phyloP scores from a whole-genome alignment of 2,329 filamentous ascomycete species.

The Ascochyta lentis region DNA sequence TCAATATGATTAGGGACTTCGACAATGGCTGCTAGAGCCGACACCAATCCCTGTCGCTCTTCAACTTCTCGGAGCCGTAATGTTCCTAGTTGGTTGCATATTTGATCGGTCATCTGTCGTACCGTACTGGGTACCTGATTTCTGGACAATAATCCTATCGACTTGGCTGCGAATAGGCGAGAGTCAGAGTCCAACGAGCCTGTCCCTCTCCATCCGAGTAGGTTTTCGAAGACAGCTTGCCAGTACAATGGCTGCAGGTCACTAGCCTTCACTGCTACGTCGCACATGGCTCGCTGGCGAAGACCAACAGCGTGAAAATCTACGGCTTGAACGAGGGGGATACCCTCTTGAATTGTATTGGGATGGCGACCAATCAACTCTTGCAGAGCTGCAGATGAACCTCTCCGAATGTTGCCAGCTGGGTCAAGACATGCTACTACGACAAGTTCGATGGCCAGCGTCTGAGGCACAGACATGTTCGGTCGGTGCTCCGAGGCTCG shows the following conservation, averaged over 20 bases:
- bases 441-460: constrained; percentile 81
- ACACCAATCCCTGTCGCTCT: constrained; percentile 71
- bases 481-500: constrained; percentile 53
- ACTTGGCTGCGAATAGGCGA: constrained; percentile 72
- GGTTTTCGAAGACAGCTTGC: constrained; percentile 69
- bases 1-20: constrained; percentile 5
- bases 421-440: constrained; percentile 85
- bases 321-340: constrained; percentile 83
- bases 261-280: constrained; percentile 75
- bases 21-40: constrained; percentile 55
- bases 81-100: constrained; percentile 55
- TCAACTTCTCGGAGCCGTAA: constrained; percentile 68
- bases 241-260: constrained; percentile 70
- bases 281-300: constrained; percentile 79
- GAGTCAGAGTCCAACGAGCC: constrained; percentile 77
- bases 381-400: constrained; percentile 90
- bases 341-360: constrained; percentile 80
- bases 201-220: constrained; percentile 88
- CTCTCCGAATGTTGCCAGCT: constrained; percentile 89
- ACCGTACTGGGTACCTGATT: constrained; percentile 44
- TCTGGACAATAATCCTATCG: constrained; percentile 67
- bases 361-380: constrained; percentile 94
- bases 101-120: constrained; percentile 48
- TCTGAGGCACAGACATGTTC: constrained; percentile 66
- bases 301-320: constrained; percentile 94